Evolutionary conservation across 257 asterid species (phyloP).

Genomic region (Ligustrum vulgare): DNA sequence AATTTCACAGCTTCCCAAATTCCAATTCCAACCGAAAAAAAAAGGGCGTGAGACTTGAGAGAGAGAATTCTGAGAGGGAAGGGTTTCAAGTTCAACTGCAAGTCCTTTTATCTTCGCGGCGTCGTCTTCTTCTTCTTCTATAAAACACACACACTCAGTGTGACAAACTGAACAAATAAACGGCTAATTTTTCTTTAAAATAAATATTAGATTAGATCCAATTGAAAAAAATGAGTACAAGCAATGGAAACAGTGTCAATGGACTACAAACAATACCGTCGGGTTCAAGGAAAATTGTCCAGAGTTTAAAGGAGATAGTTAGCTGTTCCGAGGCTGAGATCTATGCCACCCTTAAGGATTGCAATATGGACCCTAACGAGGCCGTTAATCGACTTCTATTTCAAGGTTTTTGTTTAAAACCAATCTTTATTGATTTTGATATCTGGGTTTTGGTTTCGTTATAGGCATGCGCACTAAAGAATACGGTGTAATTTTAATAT

Average conservation of each 20-base stretch:
- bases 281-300: constrained; percentile 75
- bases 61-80: not conserved
- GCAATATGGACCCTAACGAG: constrained; percentile 99
- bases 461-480: not conserved
- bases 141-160: not conserved
- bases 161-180: not conserved
- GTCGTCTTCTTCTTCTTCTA: not conserved
- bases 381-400: constrained; percentile 82
- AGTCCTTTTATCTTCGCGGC: not conserved
- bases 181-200: not conserved
- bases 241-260: constrained; percentile 25
- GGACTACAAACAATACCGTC: constrained; percentile 64
- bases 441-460: not conserved
- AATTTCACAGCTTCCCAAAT: too few relatives aligned
- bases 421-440: not conserved
- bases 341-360: constrained; percentile 88
- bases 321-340: constrained; percentile 84
- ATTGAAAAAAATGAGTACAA: not conserved
- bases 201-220: not conserved
- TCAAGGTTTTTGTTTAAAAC: constrained; percentile 56
- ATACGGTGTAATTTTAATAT: not conserved
- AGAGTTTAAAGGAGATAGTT: constrained; percentile 91
- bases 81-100: not conserved
- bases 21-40: too few relatives aligned
- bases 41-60: too few relatives aligned